Evolutionary conservation across 2,329 filamentous ascomycete genomes (phyloP).

Genomic region (Penicillium vulpinum): DNA sequence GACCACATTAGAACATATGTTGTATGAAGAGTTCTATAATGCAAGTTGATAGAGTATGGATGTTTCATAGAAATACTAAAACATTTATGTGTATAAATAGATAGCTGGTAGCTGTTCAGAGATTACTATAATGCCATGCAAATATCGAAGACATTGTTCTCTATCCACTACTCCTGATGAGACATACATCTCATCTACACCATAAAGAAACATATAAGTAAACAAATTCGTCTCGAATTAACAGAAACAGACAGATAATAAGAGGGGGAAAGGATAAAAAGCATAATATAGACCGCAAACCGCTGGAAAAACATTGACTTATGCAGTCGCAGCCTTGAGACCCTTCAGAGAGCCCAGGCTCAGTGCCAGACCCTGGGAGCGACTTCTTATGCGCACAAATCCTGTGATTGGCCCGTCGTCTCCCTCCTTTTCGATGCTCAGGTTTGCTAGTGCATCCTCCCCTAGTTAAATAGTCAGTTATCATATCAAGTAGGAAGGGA

Average conservation of each 20-base stretch:
- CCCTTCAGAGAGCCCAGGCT: constrained; percentile 94
- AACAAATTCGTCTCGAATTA: constrained; percentile 34
- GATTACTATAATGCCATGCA: not conserved
- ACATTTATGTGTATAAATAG: not conserved
- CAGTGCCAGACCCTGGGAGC: constrained; percentile 90
- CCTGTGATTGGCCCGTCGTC: constrained; percentile 94
- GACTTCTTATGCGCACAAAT: constrained; percentile 95
- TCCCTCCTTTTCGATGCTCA: constrained; percentile 97
- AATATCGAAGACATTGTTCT: constrained; percentile 21
- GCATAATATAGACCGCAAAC: constrained; percentile 33
- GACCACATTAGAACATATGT: too few relatives aligned
- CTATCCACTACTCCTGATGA: constrained; percentile 26
- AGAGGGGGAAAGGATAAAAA: constrained; percentile 22
- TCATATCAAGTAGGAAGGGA: not conserved
- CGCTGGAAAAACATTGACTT: constrained; percentile 34
- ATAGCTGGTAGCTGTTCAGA: not conserved
- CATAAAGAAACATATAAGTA: constrained; percentile 23
- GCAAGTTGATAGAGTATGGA: too few relatives aligned
- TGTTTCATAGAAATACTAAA: not conserved
- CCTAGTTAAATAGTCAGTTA: constrained; percentile 57
- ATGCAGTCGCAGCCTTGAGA: constrained; percentile 67
- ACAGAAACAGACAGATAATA: constrained; percentile 17
- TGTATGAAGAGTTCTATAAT: too few relatives aligned
- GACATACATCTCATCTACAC: constrained; percentile 27
- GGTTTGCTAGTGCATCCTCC: constrained; percentile 94